Evolutionary conservation across 2,329 filamentous ascomycete species (phyloP).

Genomic region (Fusarium redolens): DNA sequence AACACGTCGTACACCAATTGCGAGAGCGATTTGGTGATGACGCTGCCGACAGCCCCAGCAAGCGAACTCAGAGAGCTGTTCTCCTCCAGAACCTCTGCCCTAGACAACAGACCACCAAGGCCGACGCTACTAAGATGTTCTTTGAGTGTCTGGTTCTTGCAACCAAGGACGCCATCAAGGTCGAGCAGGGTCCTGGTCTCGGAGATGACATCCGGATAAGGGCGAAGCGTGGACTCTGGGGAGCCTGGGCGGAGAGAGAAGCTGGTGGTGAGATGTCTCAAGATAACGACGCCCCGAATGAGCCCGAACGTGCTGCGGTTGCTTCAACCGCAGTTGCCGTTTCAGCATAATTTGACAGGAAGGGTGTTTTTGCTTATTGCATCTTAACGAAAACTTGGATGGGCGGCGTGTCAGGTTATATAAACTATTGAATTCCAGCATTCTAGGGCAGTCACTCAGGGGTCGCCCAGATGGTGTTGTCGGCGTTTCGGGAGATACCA

Average conservation of each 20-base stretch:
- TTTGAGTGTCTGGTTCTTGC: constrained; percentile 96
- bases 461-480: constrained; percentile 50
- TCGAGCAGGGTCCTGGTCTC: constrained; percentile 84
- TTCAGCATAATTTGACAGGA: constrained; percentile 48
- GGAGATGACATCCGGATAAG: constrained; percentile 85
- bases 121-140: constrained; percentile 99
- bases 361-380: constrained; percentile 24
- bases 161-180: constrained; percentile 97
- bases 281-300: constrained; percentile 54
- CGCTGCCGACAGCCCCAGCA: constrained; percentile 74
- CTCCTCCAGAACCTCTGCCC: constrained; percentile 93
- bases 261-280: constrained; percentile 71
- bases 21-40: constrained; percentile 86
- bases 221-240: constrained; percentile 96
- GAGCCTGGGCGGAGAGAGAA: constrained; percentile 88
- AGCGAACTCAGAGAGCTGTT: constrained; percentile 80
- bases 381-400: constrained; percentile 42
- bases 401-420: constrained; percentile 45
- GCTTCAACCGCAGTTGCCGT: constrained; percentile 52
- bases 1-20: constrained; percentile 94
- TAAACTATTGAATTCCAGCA: constrained; percentile 52
- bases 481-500: constrained; percentile 56
- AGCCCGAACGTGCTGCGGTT: constrained; percentile 51
- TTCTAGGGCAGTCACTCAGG: constrained; percentile 47
- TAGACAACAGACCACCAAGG: constrained; percentile 81